A percentile compares a stretch with the other conserved stretches of the same genome.
These are phyloP conservation scores for Talaromyces sp. DNA, from an alignment of 2,329 filamentous ascomycete species.

Conservation along the genomic window DNA sequence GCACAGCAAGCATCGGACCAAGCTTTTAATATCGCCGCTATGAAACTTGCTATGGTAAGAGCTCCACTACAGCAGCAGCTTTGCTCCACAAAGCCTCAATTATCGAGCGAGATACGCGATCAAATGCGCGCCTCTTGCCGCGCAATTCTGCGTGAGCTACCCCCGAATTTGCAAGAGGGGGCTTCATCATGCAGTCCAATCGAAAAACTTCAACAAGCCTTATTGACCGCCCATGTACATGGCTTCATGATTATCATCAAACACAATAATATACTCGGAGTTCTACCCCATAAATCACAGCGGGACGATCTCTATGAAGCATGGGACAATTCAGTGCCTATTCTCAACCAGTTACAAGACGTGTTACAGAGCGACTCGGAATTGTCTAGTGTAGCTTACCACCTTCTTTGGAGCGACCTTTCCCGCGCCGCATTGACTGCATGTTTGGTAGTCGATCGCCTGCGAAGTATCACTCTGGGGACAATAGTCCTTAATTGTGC, in stretches of 20 bases:
- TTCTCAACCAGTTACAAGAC: background rate
- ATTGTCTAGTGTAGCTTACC: background rate
- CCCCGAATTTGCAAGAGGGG: background rate
- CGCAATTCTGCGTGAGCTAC: background rate
- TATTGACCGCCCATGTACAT: background rate
- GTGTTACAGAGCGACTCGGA: background rate
- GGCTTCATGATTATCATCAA: background rate
- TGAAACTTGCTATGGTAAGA: background rate
- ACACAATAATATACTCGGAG: background rate
- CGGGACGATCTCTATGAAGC: background rate
- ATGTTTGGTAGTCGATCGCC: background rate
- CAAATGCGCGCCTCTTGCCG: background rate
- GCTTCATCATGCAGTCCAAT: background rate
- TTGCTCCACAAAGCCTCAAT: background rate
- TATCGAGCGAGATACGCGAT: background rate
- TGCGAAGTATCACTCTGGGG: background rate
- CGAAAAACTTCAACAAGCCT: background rate
- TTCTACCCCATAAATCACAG: background rate
- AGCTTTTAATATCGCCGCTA: background rate
- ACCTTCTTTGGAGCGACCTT: background rate
- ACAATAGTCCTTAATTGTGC: background rate
- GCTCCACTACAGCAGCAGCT: background rate
- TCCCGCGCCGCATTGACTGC: background rate
- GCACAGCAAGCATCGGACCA: background rate
- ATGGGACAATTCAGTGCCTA: background rate